Evolutionary conservation across 2,329 filamentous ascomycete genomes (phyloP).

Genomic region (Fusarium longipes): DNA sequence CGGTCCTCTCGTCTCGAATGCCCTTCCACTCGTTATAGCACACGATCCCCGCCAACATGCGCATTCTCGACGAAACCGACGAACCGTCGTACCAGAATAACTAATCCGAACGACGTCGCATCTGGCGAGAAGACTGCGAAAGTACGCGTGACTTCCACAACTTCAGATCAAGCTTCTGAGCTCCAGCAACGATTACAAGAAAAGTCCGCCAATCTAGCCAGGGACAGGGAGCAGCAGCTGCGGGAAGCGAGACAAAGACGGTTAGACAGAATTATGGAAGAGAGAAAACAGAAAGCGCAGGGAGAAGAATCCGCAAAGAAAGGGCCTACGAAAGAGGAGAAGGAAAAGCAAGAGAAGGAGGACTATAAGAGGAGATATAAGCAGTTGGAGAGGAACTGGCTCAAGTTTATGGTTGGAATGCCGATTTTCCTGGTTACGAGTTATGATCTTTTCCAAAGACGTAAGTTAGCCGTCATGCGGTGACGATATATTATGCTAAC

Average conservation of each 20-base stretch:
- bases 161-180: neutral
- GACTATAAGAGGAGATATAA: slow-evolving; percentile 59
- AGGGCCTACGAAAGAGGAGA: slow-evolving; percentile 19
- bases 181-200: neutral
- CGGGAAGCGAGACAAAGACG: slow-evolving; percentile 10
- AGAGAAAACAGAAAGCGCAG: slow-evolving; percentile 25
- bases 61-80: slow-evolving; percentile 14
- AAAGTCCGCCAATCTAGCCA: neutral
- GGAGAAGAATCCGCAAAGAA: neutral
- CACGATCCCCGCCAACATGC: slow-evolving; percentile 10
- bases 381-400: slow-evolving; percentile 58
- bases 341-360: slow-evolving; percentile 38
- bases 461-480: slow-evolving; percentile 49
- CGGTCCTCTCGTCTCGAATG: neutral
- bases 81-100: neutral
- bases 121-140: neutral
- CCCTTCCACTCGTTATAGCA: neutral
- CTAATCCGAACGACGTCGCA: neutral
- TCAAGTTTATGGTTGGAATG: slow-evolving; percentile 61
- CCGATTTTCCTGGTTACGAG: slow-evolving; percentile 67
- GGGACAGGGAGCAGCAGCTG: slow-evolving; percentile 3
- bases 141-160: neutral
- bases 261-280: neutral
- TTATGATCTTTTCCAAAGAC: slow-evolving; percentile 63
- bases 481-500: neutral